Evolutionary conservation across 176 grass and related monocot species (phyloP).

Genomic region (Secale cereale): DNA sequence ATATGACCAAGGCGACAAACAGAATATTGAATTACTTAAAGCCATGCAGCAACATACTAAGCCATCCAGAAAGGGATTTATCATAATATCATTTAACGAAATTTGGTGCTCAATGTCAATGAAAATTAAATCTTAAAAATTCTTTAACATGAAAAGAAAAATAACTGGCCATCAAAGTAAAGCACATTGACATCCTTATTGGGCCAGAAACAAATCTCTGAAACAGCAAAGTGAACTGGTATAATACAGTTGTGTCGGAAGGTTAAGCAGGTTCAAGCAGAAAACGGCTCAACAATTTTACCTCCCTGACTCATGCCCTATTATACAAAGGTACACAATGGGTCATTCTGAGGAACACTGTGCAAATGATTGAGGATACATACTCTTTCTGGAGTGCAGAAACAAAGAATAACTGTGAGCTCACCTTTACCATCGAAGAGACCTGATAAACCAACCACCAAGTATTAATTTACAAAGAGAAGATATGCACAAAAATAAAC

Average conservation of each 20-base stretch:
- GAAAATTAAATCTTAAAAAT: neutral
- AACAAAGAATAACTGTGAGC: slow-evolving; percentile 15
- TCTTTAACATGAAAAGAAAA: slow-evolving; percentile 11
- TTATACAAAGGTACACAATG: neutral
- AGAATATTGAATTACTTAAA: neutral
- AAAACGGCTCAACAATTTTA: slow-evolving; percentile 15
- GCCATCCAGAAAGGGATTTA: neutral
- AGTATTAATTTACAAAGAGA: slow-evolving; percentile 26
- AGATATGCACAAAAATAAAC: neutral
- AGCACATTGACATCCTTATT: neutral
- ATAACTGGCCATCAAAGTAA: neutral
- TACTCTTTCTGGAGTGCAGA: slow-evolving; percentile 28
- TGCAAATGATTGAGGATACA: slow-evolving; percentile 14
- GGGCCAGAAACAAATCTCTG: neutral
- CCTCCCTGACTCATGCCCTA: neutral
- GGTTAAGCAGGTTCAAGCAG: neutral
- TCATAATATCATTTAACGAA: neutral
- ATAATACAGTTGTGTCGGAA: neutral
- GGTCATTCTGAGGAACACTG: neutral
- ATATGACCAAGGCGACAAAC: neutral
- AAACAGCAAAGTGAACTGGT: neutral
- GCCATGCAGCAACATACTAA: neutral
- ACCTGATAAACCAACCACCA: slow-evolving; percentile 54
- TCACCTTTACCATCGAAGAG: slow-evolving; percentile 85
- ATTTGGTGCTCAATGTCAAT: neutral